Evolutionary conservation across 1,139 yeast genomes (phyloP).

Genomic region (Candida pseudocylindracea): DNA sequence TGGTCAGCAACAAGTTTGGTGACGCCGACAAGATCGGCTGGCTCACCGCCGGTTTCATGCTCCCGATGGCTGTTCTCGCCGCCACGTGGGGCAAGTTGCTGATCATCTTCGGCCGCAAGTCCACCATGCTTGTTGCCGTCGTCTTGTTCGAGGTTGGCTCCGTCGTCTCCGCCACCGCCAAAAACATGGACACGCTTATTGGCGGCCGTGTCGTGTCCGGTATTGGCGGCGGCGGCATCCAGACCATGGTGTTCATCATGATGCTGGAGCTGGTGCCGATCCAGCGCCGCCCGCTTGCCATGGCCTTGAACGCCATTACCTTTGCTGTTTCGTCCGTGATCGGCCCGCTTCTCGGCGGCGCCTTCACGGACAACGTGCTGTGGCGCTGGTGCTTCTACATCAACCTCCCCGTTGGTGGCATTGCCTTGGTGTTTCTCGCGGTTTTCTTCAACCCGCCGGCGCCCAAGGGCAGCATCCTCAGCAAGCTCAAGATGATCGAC

Average conservation of each 20-base stretch:
- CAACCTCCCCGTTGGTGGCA: not conserved
- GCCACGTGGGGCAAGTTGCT: constrained; percentile 42
- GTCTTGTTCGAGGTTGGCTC: constrained; percentile 41
- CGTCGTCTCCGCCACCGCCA: constrained; percentile 32
- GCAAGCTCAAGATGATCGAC: not conserved
- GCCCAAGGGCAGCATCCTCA: not conserved
- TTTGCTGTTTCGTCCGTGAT: constrained; percentile 32
- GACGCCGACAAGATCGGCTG: constrained; percentile 35
- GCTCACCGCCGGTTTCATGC: constrained; percentile 35
- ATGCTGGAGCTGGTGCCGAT: constrained; percentile 40
- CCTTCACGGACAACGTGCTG: constrained; percentile 15
- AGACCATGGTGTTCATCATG: constrained; percentile 33
- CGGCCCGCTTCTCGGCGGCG: constrained; percentile 56
- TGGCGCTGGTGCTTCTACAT: not conserved
- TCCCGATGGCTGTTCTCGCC: constrained; percentile 35
- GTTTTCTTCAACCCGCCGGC: not conserved
- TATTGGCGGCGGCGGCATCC: constrained; percentile 51
- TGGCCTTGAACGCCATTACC: constrained; percentile 24
- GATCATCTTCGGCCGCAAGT: constrained; percentile 37
- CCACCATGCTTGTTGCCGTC: constrained; percentile 23
- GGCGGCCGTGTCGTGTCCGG: constrained; percentile 58
- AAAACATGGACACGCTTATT: constrained; percentile 33
- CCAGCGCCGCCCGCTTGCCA: constrained; percentile 26
- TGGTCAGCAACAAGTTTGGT: constrained; percentile 29
- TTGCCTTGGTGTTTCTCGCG: not conserved